Conservation (phyloP, 257 asterid species). For the Anisodus tanguticus region DNA sequence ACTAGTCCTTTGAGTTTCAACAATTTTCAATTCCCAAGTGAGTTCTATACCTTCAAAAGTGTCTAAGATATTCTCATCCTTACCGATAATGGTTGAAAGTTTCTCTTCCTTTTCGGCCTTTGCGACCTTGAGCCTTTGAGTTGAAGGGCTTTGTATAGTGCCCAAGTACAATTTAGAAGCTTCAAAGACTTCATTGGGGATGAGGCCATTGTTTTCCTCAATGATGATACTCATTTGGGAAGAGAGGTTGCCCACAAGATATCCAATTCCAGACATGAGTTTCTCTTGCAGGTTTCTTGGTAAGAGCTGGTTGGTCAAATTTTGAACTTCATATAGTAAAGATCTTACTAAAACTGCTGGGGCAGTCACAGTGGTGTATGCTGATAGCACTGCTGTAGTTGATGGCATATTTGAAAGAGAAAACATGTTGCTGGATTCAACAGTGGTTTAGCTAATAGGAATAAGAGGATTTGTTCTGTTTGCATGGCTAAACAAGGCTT, state of each 20-base stretch:
- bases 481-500: no score
- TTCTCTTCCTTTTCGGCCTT: conserved; percentile 16
- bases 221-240: conserved; percentile 26
- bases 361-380: conserved; percentile 36
- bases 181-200: conserved; percentile 33
- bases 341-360: conserved; percentile 36
- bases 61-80: conserved; percentile 33
- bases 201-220: conserved; percentile 28
- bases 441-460: no score
- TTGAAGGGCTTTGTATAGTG: conserved; percentile 20
- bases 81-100: not conserved
- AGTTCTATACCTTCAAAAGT: conserved; percentile 27
- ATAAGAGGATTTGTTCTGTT: no score
- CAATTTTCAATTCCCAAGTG: conserved; percentile 25
- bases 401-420: conserved; percentile 31
- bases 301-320: conserved; percentile 32
- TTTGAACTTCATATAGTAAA: conserved; percentile 30
- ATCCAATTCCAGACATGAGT: conserved; percentile 36
- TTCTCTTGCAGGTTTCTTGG: conserved; percentile 30
- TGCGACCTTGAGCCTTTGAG: conserved; percentile 29
- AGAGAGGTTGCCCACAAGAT: conserved; percentile 13
- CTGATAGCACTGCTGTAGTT: conserved; percentile 36
- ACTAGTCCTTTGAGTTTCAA: conserved; percentile 25
- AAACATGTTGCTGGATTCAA: conserved; percentile 28
- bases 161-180: conserved; percentile 33